A percentile compares a stretch with the other conserved stretches of the same genome.
These are phyloP conservation scores for Aspergillus flavus DNA, from an alignment of 2,329 filamentous ascomycete species.

Conservation along the genomic window DNA sequence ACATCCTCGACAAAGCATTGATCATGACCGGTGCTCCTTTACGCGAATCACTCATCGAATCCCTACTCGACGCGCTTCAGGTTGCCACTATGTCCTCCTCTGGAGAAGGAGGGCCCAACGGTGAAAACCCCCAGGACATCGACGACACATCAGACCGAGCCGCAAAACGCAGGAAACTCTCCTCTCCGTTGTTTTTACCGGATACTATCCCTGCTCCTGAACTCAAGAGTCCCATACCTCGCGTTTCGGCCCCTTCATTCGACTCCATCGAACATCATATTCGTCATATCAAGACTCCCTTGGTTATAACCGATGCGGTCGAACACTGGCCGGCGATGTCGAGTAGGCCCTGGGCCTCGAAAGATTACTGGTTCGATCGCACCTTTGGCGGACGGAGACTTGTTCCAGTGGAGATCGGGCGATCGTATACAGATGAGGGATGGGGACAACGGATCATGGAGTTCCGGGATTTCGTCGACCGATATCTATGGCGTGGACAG, in stretches of 20 bases:
- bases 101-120: not conserved
- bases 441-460: conserved; percentile 83
- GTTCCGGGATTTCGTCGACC: conserved; percentile 70
- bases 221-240: conserved; percentile 42
- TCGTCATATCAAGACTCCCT: conserved; percentile 52
- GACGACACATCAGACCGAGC: conserved; percentile 11
- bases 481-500: conserved; percentile 55
- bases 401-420: conserved; percentile 82
- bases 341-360: conserved; percentile 69
- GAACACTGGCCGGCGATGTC: conserved; percentile 76
- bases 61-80: conserved; percentile 38
- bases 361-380: conserved; percentile 70
- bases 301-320: conserved; percentile 70
- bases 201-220: conserved; percentile 35
- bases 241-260: conserved; percentile 54
- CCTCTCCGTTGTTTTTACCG: conserved; percentile 36
- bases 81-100: conserved; percentile 15
- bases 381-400: conserved; percentile 78
- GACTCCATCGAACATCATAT: conserved; percentile 66
- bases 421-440: conserved; percentile 80
- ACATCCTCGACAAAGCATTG: conserved; percentile 72
- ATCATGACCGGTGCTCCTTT: conserved; percentile 71
- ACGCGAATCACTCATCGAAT: conserved; percentile 51
- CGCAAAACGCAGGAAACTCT: conserved; percentile 37
- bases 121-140: conserved; percentile 4